These are phyloP conservation scores for Suillus brevipes DNA, from an alignment of 768 basidiomycete genomes.

Conservation along the genomic window DNA sequence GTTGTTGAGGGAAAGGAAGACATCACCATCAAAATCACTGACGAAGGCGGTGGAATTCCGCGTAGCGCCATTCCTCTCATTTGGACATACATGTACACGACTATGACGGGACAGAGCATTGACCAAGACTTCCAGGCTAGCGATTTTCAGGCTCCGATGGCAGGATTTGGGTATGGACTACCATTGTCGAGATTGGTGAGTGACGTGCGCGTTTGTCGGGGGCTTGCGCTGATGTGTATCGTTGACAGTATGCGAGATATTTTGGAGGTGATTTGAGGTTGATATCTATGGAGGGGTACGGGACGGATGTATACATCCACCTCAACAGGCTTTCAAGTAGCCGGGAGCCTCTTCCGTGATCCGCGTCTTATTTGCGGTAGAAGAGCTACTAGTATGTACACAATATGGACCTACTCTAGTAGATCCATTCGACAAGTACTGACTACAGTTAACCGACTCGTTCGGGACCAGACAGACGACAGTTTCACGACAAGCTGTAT, in stretches of 20 bases:
- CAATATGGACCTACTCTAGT: not conserved
- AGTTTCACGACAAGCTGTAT: not conserved
- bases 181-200: constrained; percentile 88
- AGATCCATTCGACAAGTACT: not conserved
- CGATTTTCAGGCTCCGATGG: constrained; percentile 98
- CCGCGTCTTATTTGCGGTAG: not conserved
- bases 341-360: constrained; percentile 69
- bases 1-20: constrained; percentile 98
- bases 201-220: constrained; percentile 15
- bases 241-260: constrained; percentile 81
- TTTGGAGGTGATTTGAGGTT: constrained; percentile 91
- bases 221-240: not conserved
- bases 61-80: constrained; percentile 85
- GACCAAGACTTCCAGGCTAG: constrained; percentile 79
- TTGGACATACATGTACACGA: constrained; percentile 99
- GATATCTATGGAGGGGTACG: constrained; percentile 99
- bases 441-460: not conserved
- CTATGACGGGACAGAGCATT: constrained; percentile 69
- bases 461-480: not conserved
- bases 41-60: constrained; percentile 95
- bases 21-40: constrained; percentile 98
- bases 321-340: constrained; percentile 83
- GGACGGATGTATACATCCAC: constrained; percentile 93
- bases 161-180: constrained; percentile 92
- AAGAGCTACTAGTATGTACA: not conserved